Conservation (phyloP, 805 yeast genomes). For the Clavispora fructus region DNA sequence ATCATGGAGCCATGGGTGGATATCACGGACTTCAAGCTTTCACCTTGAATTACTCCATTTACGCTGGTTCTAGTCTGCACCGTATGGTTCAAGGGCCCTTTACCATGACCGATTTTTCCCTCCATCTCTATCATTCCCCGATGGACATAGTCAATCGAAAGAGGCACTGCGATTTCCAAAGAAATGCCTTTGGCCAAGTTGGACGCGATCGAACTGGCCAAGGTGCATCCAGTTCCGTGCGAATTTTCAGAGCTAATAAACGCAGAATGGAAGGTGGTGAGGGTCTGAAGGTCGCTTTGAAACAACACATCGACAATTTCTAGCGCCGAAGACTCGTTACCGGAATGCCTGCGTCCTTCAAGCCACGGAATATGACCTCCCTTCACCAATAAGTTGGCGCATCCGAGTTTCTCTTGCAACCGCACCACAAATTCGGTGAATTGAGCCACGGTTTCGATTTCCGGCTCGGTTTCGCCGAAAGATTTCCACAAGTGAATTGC, state of each 20-base stretch:
- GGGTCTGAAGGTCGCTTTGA: slow-evolving; percentile 30
- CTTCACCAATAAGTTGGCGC: slow-evolving; percentile 59
- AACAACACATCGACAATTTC: slow-evolving; percentile 51
- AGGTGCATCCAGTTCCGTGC: slow-evolving; percentile 91
- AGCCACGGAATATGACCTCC: slow-evolving; percentile 72
- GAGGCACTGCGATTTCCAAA: slow-evolving; percentile 45
- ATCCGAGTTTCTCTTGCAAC: slow-evolving; percentile 27
- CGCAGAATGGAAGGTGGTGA: slow-evolving; percentile 43
- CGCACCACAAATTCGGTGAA: slow-evolving; percentile 17
- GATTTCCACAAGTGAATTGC: slow-evolving; percentile 42
- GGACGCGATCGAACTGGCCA: slow-evolving; percentile 76
- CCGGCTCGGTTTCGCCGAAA: slow-evolving; percentile 9
- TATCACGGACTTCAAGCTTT: slow-evolving; percentile 1
- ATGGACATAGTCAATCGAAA: slow-evolving; percentile 62
- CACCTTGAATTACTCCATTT: slow-evolving; percentile 2
- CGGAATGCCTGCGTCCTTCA: not conserved
- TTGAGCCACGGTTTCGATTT: slow-evolving; percentile 31
- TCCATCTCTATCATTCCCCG: slow-evolving; percentile 49
- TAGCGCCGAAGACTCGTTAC: not conserved
- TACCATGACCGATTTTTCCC: slow-evolving; percentile 44
- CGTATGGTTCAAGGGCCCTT: slow-evolving; percentile 76
- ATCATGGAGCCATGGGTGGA: slow-evolving; percentile 21
- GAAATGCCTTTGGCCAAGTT: slow-evolving; percentile 55
- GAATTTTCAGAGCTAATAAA: slow-evolving; percentile 48
- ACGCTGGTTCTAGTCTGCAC: slow-evolving; percentile 17